Base-by-base conservation (phyloP, 306 rosid species). In the Geum urbanum region DNA sequence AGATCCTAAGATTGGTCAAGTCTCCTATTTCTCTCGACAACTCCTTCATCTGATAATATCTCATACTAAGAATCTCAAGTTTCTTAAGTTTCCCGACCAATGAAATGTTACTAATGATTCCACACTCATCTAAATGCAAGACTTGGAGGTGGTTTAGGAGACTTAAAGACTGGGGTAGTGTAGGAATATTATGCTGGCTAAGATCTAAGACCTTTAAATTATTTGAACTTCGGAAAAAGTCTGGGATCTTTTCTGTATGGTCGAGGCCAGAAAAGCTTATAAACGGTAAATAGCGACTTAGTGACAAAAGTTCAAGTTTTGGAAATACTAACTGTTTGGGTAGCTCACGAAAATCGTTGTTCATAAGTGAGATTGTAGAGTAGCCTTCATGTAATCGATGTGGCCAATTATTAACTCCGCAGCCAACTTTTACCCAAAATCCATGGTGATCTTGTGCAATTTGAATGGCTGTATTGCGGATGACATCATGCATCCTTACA, bases 401-500 rank as follows among this genome's bases (percentile, higher is more conserved):
- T 16, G 79, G 74, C 74, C 74, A 75, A 4, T 40, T 24, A 16
- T 16, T 15, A 9, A 58, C 10, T 9, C 32, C 3, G 7, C 5
- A 3, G 5, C 69, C 69, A 10, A 54, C 40, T 39, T 59, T 6
- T 12, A 61, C 74, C 12, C 57, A 66, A 39, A 74, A 74, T 5
- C 46, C 3, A n/a, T 24, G 10, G 22, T 14, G 24, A 11, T 43
- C 20, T 49, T 15, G 18, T 3, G 82, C 73, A 60, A 77, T 65
- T 3, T 1, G 13, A 1, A 81, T 18, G 24, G 82, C 77, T 14
- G 71, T 58, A 18, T 74, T 62, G 5, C 82, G 77, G 11, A 73
- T 50, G 6, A 81, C 75, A 41, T 82, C 83, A 37, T 82, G 85
- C 85, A 82, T 74, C 20, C 12, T 50, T 0, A 72, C 63, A 20